Conservation (phyloP, 768 basidiomycete species). For the Suillus placidus region DNA sequence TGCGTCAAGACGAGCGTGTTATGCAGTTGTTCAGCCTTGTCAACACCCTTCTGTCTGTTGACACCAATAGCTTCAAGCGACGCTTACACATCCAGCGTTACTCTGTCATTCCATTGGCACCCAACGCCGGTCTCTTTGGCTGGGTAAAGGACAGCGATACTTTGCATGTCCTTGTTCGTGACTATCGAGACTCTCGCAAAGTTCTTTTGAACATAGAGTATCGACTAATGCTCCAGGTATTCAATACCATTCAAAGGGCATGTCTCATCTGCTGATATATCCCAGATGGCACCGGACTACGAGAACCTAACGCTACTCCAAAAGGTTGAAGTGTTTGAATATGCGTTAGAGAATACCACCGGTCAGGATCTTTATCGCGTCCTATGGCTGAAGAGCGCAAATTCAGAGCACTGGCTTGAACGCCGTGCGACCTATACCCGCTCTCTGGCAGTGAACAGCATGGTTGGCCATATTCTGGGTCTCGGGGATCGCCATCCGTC, state of each 20-base stretch:
- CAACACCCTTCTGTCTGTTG: constrained; percentile 90
- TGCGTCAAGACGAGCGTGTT: constrained; percentile 97
- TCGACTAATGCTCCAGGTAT: constrained; percentile 94
- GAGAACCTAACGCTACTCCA: constrained; percentile 92
- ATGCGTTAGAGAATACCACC: constrained; percentile 96
- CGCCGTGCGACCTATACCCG: constrained; percentile 94
- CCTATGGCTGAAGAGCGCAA: constrained; percentile 92
- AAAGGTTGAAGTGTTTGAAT: constrained; percentile 99
- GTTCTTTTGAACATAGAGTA: constrained; percentile 98
- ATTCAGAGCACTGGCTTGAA: constrained; percentile 98
- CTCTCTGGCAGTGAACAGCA: constrained; percentile 94
- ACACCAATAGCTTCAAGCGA: constrained; percentile 94
- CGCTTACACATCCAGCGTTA: constrained; percentile 93
- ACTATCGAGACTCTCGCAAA: constrained; percentile 95
- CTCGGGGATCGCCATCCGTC: constrained; percentile 98
- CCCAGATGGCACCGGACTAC: constrained; percentile 98
- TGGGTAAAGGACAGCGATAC: constrained; percentile 98
- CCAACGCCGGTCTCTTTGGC: constrained; percentile 91
- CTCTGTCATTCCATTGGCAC: constrained; percentile 92
- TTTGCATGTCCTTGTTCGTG: constrained; percentile 92
- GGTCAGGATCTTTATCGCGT: constrained; percentile 98
- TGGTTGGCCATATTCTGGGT: constrained; percentile 98
- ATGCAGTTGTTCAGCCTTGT: constrained; percentile 99
- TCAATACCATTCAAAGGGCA: constrained; percentile 66
- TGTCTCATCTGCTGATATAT: constrained; percentile 9